Evolutionary conservation across 208 protist species (phyloP).

Genomic region (Novymonas esmeraldas): DNA sequence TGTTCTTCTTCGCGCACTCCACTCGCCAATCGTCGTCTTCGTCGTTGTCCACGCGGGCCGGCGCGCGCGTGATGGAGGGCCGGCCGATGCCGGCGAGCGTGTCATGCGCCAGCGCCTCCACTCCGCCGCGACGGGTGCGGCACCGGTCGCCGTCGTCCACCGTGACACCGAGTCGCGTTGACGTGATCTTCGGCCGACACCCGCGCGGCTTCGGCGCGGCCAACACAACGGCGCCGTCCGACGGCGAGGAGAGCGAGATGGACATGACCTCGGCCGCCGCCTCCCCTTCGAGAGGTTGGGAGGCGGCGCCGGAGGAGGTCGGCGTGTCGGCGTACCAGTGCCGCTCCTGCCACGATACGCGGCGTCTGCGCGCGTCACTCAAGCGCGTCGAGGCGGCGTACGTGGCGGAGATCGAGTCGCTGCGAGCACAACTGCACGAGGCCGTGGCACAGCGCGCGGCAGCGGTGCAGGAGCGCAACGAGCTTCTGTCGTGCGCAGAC

Average conservation of each 20-base stretch:
- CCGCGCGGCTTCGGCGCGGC: slow-evolving; percentile 7
- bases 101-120: slow-evolving; percentile 13
- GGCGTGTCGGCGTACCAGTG: not conserved
- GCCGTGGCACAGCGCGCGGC: slow-evolving; percentile 19
- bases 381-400: slow-evolving; percentile 31
- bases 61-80: no score
- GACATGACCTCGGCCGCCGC: no score
- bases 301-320: not conserved
- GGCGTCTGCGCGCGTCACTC: slow-evolving; percentile 20
- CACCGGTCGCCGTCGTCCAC: slow-evolving; percentile 4
- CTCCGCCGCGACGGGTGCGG: slow-evolving; percentile 18
- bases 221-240: not conserved
- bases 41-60: not conserved
- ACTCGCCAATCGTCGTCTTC: not conserved
- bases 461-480: slow-evolving; percentile 28
- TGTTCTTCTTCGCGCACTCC: not conserved
- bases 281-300: no score
- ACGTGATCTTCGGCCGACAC: slow-evolving; percentile 17
- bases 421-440: slow-evolving; percentile 20
- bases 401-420: slow-evolving; percentile 16
- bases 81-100: not conserved
- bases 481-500: slow-evolving; percentile 21
- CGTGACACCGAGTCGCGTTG: slow-evolving; percentile 14
- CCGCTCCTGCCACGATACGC: slow-evolving; percentile 19
- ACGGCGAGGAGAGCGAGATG: not conserved